These are phyloP conservation scores for Talaromyces trachyspermus DNA, from an alignment of 495 filamentous ascomycete genomes.

Conservation along the genomic window DNA sequence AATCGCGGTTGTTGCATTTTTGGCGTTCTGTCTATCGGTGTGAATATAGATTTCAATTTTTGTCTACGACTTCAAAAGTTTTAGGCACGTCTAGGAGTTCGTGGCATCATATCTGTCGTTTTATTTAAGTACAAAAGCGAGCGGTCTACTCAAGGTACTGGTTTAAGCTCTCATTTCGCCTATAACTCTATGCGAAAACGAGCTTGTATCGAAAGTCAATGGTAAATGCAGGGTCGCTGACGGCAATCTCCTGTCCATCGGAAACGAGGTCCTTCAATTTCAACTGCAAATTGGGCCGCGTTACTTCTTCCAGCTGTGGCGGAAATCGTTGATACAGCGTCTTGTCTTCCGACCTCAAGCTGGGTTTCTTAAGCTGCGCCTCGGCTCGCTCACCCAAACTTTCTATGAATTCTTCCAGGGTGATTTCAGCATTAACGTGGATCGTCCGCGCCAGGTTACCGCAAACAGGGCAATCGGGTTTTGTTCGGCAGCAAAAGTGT, in stretches of 20 bases:
- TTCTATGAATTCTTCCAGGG: constrained; percentile 79
- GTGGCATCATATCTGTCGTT: neutral
- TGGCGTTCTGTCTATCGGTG: constrained; percentile 30
- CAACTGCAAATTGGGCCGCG: constrained; percentile 70
- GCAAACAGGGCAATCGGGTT: constrained; percentile 91
- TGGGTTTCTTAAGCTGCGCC: constrained; percentile 84
- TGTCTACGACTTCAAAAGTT: constrained; percentile 3
- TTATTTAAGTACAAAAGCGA: neutral
- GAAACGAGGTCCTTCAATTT: constrained; percentile 59
- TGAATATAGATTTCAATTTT: neutral
- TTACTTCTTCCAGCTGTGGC: constrained; percentile 70
- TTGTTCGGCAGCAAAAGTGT: constrained; percentile 92
- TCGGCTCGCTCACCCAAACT: constrained; percentile 75
- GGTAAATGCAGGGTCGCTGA: constrained; percentile 76
- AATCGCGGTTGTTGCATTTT: constrained; percentile 38
- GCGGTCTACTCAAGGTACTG: neutral
- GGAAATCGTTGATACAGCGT: constrained; percentile 88
- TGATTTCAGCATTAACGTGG: constrained; percentile 59
- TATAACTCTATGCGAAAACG: constrained; percentile 24
- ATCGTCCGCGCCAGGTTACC: constrained; percentile 71
- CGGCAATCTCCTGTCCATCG: constrained; percentile 66
- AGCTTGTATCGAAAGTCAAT: constrained; percentile 66
- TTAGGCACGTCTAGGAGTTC: constrained; percentile 5
- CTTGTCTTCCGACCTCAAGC: constrained; percentile 68
- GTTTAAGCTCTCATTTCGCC: neutral